Evolutionary conservation across 2,329 filamentous ascomycete species (phyloP).

Genomic region (Pestalotiopsis sp.): DNA sequence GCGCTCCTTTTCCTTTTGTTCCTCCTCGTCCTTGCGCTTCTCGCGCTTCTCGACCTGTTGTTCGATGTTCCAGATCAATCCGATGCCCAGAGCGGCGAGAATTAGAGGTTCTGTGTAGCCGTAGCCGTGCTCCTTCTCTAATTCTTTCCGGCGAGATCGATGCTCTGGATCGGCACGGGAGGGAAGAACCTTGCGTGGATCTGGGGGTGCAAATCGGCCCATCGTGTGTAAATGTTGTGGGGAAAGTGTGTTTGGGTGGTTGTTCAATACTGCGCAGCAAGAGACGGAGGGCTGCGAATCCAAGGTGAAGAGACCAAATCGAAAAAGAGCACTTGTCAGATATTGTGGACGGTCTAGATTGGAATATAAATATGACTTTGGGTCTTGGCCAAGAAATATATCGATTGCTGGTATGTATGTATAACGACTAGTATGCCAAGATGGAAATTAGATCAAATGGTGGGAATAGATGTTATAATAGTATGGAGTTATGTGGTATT

Average conservation of each 20-base stretch:
- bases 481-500: not conserved
- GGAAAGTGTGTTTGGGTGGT: not conserved
- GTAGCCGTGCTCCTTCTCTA: constrained; percentile 44
- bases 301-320: not conserved
- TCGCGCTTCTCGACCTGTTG: constrained; percentile 37
- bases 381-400: not conserved
- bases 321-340: not conserved
- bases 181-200: constrained; percentile 34
- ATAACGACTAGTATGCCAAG: not conserved
- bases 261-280: not conserved
- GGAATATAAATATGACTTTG: not conserved
- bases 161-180: constrained; percentile 41
- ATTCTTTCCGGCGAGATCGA: constrained; percentile 36
- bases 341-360: not conserved
- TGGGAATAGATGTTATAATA: not conserved
- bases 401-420: not conserved
- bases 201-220: constrained; percentile 15
- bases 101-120: constrained; percentile 38
- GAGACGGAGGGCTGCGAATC: not conserved
- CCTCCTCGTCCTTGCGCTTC: constrained; percentile 32
- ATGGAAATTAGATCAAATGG: not conserved
- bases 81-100: constrained; percentile 33
- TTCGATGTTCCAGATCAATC: constrained; percentile 44
- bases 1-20: constrained; percentile 22
- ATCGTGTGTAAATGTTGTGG: constrained; percentile 2